phyloP scores from a whole-genome alignment of 73 alveolate species.

The Symbiodinium pilosum region DNA sequence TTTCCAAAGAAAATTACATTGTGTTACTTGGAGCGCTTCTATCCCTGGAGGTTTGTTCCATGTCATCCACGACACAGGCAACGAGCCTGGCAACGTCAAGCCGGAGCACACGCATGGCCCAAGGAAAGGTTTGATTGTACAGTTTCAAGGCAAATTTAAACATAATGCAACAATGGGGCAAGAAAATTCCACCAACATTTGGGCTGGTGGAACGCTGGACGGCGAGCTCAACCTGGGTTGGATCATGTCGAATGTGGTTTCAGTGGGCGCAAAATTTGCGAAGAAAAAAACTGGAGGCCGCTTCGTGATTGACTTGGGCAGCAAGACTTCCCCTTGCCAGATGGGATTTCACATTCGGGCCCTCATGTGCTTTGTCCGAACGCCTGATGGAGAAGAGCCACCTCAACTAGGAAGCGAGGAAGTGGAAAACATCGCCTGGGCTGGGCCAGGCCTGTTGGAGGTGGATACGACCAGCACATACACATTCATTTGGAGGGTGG shows the following conservation, averaged over 20 bases:
- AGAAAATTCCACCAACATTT: conserved; percentile 74
- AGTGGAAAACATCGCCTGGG: conserved; percentile 82
- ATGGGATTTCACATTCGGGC: conserved; percentile 85
- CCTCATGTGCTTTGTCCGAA: conserved; percentile 53
- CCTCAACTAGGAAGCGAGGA: conserved; percentile 72
- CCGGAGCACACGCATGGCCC: conserved; percentile 60
- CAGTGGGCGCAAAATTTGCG: conserved; percentile 73
- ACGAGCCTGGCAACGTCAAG: conserved; percentile 62
- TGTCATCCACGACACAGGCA: conserved; percentile 79
- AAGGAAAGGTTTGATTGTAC: conserved; percentile 76
- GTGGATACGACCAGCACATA: conserved; percentile 86
- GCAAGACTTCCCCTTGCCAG: conserved; percentile 60
- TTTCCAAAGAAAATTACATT: too few species aligned
- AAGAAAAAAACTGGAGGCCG: conserved; percentile 83
- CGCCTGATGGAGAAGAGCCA: conserved; percentile 81
- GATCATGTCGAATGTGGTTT: conserved; percentile 85
- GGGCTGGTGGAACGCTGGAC: conserved; percentile 88
- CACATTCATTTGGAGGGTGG: conserved; percentile 89
- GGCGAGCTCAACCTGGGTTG: conserved; percentile 85
- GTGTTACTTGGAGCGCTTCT: background rate
- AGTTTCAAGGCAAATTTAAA: conserved; percentile 74
- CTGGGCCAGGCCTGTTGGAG: conserved; percentile 79
- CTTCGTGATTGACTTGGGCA: conserved; percentile 68
- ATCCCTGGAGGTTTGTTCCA: conserved; percentile 27
- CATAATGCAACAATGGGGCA: conserved; percentile 78